Base-by-base conservation (phyloP, 768 basidiomycete species). In the Suillus fuscotomentosus region DNA sequence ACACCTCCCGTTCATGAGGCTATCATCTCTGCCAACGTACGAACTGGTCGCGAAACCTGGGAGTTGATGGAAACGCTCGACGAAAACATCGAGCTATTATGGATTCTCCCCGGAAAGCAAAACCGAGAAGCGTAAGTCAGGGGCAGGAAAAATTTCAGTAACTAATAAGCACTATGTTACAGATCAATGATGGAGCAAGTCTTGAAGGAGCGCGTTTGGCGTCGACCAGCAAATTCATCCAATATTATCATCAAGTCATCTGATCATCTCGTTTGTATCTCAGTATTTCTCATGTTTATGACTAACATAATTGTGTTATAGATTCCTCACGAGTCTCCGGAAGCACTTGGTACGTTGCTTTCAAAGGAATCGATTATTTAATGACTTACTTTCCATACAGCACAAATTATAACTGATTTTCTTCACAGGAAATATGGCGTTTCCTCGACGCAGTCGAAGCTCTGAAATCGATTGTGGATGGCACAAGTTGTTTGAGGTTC, bases 1-100 rank as follows among this genome's bases (percentile, higher is more conserved):
- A 91, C 84, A 82, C 76, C 86, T 2, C 81, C 82, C 2, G 66
- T 90, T 6, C 87, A 86, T 69, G 92, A 94, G 75, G 88, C 85
- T 3, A 71, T 84, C 3, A 77, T 83, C n/a, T 91, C 90, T 72
- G 75, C 81, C 0, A 89, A 88, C 60, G 70, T 69, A 6, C 22
- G 60, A 22, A 15, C 69, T 5, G 5, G 68, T 8, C 48, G 59
- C n/a, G 75, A 77, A 60, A 66, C 63, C 5, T 77, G 36, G 36
- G 36, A 38, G 36, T 38, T 38, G 2, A 38, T 38, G 36, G 76
- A 68, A 17, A 61, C 15, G 27, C 31, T 78, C 45, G 73, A 76
- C 20, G 66, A 70, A 15, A 14, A 51, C 24, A 74, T 76, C 17
- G 51, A 70, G 8, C 65, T 76, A 2, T 61, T 69, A 59, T 76